These are phyloP conservation scores for Wickerhamiella sergipiensis DNA, from an alignment of 805 yeast species.

Conservation along the genomic window DNA sequence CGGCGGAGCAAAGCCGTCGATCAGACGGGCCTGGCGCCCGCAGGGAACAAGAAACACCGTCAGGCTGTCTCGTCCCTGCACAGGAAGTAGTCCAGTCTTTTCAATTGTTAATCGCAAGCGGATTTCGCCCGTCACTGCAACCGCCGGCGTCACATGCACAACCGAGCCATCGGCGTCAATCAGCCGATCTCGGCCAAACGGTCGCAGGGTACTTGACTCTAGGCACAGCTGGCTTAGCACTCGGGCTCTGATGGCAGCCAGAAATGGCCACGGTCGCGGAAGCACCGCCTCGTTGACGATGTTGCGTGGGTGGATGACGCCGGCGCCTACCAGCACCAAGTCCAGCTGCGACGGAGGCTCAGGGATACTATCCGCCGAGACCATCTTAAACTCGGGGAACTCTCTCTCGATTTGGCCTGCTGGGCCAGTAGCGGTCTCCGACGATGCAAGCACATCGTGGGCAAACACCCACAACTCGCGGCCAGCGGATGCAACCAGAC, in stretches of 20 bases:
- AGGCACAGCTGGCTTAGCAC: constrained; percentile 9
- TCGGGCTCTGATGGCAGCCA: constrained; percentile 12
- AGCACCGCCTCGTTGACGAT: constrained; percentile 4
- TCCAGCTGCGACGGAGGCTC: constrained; percentile 1
- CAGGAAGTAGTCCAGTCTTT: constrained; percentile 9
- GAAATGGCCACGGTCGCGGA: constrained; percentile 9
- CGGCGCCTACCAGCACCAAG: constrained; percentile 6
- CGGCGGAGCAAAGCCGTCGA: constrained; percentile 11
- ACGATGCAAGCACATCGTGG: no score
- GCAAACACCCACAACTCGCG: constrained; percentile 17
- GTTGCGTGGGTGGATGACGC: constrained; percentile 12
- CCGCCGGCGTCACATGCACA: constrained; percentile 9
- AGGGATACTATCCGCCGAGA: neutral
- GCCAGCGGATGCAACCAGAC: constrained; percentile 9
- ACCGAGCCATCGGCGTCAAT: constrained; percentile 12
- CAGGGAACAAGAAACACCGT: constrained; percentile 17
- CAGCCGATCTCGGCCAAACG: constrained; percentile 11
- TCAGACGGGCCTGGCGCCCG: constrained; percentile 12
- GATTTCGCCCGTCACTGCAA: constrained; percentile 11
- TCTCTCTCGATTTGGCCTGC: neutral
- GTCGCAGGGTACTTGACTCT: constrained; percentile 4
- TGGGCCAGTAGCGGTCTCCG: no score
- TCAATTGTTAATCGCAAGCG: constrained; percentile 9
- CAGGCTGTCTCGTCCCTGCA: constrained; percentile 4
- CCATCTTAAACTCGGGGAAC: neutral